Conservation (phyloP, 2,329 filamentous ascomycete genomes). For the Sporothrix dimorphospora region DNA sequence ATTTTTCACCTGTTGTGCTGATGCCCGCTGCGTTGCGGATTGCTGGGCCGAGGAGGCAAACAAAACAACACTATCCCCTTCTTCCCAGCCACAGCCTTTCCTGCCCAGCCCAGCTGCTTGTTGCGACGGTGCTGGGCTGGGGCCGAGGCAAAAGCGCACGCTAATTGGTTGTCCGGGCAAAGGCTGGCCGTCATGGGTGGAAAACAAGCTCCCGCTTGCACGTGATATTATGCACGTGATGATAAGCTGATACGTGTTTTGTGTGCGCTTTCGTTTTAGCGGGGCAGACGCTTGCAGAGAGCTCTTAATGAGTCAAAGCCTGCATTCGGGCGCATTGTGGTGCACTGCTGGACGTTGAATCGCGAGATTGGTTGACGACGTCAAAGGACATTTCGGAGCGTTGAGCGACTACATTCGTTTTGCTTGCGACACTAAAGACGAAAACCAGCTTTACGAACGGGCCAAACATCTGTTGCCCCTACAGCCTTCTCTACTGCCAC, state of each 20-base stretch:
- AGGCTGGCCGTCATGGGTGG: not conserved
- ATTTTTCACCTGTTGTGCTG: not conserved
- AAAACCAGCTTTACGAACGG: not conserved
- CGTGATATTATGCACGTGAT: slow-evolving; percentile 15
- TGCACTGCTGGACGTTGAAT: slow-evolving; percentile 3
- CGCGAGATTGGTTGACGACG: slow-evolving; percentile 7
- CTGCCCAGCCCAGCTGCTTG: not conserved
- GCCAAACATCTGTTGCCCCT: not conserved
- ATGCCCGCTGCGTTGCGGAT: slow-evolving; percentile 12
- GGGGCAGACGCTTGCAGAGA: slow-evolving; percentile 26
- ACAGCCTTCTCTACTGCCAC: not conserved
- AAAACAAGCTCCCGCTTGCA: not conserved
- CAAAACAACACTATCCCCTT: slow-evolving; percentile 13
- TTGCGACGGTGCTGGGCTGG: not conserved
- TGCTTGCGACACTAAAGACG: not conserved
- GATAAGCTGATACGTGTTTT: slow-evolving; percentile 16
- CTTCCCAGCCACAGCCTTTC: slow-evolving; percentile 24
- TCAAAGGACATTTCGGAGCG: not conserved
- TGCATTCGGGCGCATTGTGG: slow-evolving; percentile 7
- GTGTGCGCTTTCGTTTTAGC: not conserved
- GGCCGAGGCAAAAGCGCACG: slow-evolving; percentile 27
- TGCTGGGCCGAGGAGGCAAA: slow-evolving; percentile 21
- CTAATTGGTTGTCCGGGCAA: slow-evolving; percentile 33
- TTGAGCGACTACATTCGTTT: not conserved
- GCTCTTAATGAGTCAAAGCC: slow-evolving; percentile 26